Base-by-base conservation (phyloP, 371 early-diverging fungal species). In the Mucor plumbeus region DNA sequence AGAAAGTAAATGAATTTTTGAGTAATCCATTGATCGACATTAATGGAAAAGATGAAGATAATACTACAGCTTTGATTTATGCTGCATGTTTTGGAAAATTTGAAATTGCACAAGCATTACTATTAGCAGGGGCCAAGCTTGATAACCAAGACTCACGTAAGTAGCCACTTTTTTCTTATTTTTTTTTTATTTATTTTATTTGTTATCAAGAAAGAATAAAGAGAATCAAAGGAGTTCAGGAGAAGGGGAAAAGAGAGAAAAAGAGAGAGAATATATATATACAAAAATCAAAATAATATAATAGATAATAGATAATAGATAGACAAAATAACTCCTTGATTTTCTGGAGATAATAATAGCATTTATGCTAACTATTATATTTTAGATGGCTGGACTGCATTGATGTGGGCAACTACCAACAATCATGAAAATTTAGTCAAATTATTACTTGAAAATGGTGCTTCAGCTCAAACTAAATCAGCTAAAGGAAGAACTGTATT, bases 361-460 rank as follows among this genome's bases (percentile, higher is more conserved):
- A 47, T 17, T 47, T 19, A 19, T 53, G 31, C 53, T 53, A 11
- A 53, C 31, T 31, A 9, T 38, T 1, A 11, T 38, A 38, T 38
- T 21, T 21, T 76, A 89, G 93, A 86, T 67, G 98, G 98, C n/a
- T 97, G 98, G 98, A 90, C 96, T 7, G 91, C 96, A 17, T 85
- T 97, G 55, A 90, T 96, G 86, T 97, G 98, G 98, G 96, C 98
- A 3, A 91, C 92, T 44, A 92, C 91, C 69, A 96, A 94, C 79
- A 89, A 91, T 63, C 90, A 94, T 79, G 88, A 89, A 64, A 76
- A 75, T 9, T 76, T 92, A 36, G 94, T 93, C 59, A 86, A 88
- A 62, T 54, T 91, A 17, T 84, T 97, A 55, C 66, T 96, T 33
- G 91, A 92, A 34, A 68, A 81, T 64, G 96, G 96, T 13, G 98